Conservation (phyloP, 345 rosid species). For the rapeseed (Brassica napus) region DNA sequence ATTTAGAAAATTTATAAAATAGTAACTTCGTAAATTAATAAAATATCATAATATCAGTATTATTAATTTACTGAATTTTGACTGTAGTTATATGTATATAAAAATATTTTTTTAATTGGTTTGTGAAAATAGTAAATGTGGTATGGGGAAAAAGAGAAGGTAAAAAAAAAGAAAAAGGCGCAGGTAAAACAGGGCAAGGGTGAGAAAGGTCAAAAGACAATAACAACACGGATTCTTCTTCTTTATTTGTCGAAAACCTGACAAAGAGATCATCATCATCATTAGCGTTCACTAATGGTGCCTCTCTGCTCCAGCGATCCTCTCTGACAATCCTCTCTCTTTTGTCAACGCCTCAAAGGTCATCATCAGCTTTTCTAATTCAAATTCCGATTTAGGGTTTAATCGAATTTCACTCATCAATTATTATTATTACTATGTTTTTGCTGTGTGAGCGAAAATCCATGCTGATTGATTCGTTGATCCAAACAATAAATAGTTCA, state of each 20-base stretch:
- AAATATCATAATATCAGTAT: too few relatives aligned
- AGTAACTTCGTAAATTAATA: too few relatives aligned
- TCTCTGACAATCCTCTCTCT: not conserved
- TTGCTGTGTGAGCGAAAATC: slow-evolving; percentile 3
- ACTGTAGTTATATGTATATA: too few relatives aligned
- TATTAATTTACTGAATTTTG: too few relatives aligned
- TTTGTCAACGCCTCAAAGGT: slow-evolving; percentile 20
- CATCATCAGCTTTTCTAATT: not conserved
- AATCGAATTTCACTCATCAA: not conserved
- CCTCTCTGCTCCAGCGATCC: slow-evolving; percentile 12
- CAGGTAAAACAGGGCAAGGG: not conserved
- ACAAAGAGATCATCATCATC: not conserved
- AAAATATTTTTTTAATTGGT: too few relatives aligned
- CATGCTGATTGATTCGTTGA: slow-evolving; percentile 38
- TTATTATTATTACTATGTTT: not conserved
- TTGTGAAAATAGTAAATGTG: not conserved
- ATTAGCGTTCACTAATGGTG: not conserved
- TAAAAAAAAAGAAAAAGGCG: not conserved
- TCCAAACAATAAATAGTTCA: not conserved
- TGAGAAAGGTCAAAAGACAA: not conserved
- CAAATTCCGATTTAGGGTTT: slow-evolving; percentile 1
- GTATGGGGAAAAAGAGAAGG: not conserved
- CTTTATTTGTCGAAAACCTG: not conserved
- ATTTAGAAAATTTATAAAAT: too few relatives aligned
- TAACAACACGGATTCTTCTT: not conserved